Evolutionary conservation across 352 stramenopile species (phyloP), one percentile per base, ranked within the genome.

Genomic region (Phytophthora hybrid): DNA sequence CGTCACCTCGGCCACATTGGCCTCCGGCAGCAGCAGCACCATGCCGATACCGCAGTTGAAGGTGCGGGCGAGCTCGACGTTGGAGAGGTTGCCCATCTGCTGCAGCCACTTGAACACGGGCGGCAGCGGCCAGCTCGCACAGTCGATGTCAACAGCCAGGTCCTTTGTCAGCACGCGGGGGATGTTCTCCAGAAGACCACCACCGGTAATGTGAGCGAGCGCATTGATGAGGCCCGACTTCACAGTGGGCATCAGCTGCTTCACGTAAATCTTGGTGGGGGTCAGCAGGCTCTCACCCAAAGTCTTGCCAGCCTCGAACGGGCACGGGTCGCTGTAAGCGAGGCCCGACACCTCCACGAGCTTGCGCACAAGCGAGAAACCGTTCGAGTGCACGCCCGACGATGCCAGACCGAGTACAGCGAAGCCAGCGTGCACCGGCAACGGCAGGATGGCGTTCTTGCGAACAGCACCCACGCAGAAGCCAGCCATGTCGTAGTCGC

Each of bases 41-140:
- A 99, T 99, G 66, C 98, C 98, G 77, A 99, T 97, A 66, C 98
- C 98, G 81, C 96, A 99, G 82, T 99, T 99, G 84, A 99, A 99
- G 58, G 98, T 99, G 55, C 97, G 88, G 16, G 98, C 87, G 74
- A 99, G 93, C 85, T 99, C 98, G 26, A 85, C 82, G 71, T 99
- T 97, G 54, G 97, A 96, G 16, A 99, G 80, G 79, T 95, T 94
- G 51, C 90, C 92, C 62, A 86, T 79, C 80, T 97, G 80, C 78
- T 98, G 94, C 76, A 99, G 89, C 98, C 98, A 99, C 79, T 98
- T 95, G 85, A 99, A 99, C 37, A 99, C 96, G 54, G 89, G 89
- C 44, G 97, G 96, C 62, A 99, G 88, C 32, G 83, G 70, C 95
- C 95, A 98, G 57, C 73, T 85, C 59, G 81, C 71, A 55, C 94